Evolutionary conservation across 2,329 filamentous ascomycete species (phyloP).

Genomic region (Pseudopyricularia javanii): DNA sequence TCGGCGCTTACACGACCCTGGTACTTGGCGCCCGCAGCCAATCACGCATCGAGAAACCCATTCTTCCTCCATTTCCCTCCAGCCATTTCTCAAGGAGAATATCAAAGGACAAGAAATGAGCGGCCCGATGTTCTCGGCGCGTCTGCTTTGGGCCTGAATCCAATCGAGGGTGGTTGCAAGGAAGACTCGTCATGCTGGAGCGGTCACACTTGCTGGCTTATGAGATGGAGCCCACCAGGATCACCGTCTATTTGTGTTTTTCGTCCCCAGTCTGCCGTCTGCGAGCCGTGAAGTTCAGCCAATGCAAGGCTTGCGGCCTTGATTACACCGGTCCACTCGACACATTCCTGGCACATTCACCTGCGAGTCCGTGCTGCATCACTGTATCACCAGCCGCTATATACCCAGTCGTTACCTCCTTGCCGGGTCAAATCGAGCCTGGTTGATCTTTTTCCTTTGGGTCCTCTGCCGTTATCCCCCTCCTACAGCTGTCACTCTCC

Average conservation of each 20-base stretch:
- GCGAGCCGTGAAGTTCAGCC: conserved; percentile 11
- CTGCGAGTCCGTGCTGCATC: conserved; percentile 8
- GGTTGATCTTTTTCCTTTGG: conserved; percentile 13
- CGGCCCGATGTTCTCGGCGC: neutral
- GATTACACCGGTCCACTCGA: conserved; percentile 18
- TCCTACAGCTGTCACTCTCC: conserved; percentile 19
- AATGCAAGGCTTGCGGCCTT: conserved; percentile 18
- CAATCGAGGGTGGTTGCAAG: neutral
- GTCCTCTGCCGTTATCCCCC: neutral
- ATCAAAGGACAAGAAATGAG: conserved; percentile 1
- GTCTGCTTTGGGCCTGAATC: neutral
- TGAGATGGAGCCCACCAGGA: neutral
- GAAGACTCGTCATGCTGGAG: neutral
- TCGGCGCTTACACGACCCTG: conserved; percentile 3
- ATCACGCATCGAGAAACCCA: conserved; percentile 20
- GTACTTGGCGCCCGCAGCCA: conserved; percentile 21
- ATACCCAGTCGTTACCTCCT: conserved; percentile 27
- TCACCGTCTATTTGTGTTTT: neutral
- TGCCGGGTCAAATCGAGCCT: conserved; percentile 5
- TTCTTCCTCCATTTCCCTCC: conserved; percentile 12
- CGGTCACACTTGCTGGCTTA: neutral
- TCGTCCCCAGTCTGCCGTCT: neutral
- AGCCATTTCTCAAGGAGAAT: conserved; percentile 4
- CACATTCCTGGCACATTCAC: conserved; percentile 21
- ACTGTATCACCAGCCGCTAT: conserved; percentile 41